Evolutionary conservation across 257 asterid species (phyloP).

Genomic region (Pogostemon cablin): DNA sequence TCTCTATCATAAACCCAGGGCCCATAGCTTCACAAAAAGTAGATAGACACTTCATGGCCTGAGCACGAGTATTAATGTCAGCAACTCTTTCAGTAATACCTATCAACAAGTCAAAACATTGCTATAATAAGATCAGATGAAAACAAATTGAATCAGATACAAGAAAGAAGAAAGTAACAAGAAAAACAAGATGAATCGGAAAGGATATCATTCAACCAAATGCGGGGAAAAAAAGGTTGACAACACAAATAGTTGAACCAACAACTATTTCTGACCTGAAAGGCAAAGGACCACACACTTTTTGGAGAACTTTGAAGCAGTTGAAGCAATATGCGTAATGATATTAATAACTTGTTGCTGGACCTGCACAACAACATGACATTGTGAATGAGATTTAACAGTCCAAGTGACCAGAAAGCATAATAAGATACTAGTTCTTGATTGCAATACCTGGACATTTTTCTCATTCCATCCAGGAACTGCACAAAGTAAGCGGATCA

Average conservation of each 20-base stretch:
- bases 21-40: slow-evolving; percentile 96
- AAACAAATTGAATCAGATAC: slow-evolving; percentile 16
- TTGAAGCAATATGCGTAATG: slow-evolving; percentile 72
- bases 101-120: slow-evolving; percentile 39
- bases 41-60: slow-evolving; percentile 93
- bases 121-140: slow-evolving; percentile 26
- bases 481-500: slow-evolving; percentile 84
- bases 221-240: not conserved
- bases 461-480: slow-evolving; percentile 99
- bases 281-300: slow-evolving; percentile 93
- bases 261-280: slow-evolving; percentile 50
- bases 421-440: not conserved
- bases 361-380: slow-evolving; percentile 60
- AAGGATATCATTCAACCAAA: slow-evolving; percentile 2
- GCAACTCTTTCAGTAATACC: slow-evolving; percentile 97
- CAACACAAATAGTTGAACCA: too few species aligned
- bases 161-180: slow-evolving; percentile 17
- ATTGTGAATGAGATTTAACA: slow-evolving; percentile 27
- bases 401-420: slow-evolving; percentile 13
- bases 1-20: slow-evolving; percentile 60
- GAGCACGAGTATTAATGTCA: slow-evolving; percentile 95
- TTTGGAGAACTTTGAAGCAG: slow-evolving; percentile 87
- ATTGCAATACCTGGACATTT: slow-evolving; percentile 82
- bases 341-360: slow-evolving; percentile 90
- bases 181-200: not conserved